Percentiles rank a stretch among this genome's conserved stretches.
Evolutionary conservation across 441 rosid species (phyloP).

Genomic region (Theobroma grandiflorum): DNA sequence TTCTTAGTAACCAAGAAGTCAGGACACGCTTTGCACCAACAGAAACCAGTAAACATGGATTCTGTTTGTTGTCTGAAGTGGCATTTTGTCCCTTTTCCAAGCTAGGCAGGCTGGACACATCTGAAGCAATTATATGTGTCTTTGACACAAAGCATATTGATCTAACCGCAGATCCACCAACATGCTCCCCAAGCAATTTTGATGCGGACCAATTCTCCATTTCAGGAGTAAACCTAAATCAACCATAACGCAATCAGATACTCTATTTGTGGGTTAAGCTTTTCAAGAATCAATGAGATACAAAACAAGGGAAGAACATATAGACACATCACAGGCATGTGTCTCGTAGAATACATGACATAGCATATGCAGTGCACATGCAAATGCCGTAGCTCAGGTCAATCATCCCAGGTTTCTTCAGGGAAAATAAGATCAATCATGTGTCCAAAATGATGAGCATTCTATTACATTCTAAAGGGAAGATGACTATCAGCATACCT

Average conservation of each 20-base stretch:
- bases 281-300: neutral
- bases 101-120: slow-evolving; percentile 34
- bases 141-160: slow-evolving; percentile 81
- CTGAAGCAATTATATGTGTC: slow-evolving; percentile 54
- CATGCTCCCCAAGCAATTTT: slow-evolving; percentile 94
- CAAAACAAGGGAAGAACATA: neutral
- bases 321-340: neutral
- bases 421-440: neutral
- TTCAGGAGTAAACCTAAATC: slow-evolving; percentile 63
- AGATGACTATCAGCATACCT: slow-evolving; percentile 51
- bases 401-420: slow-evolving; percentile 3
- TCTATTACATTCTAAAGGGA: slow-evolving; percentile 23
- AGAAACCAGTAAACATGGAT: slow-evolving; percentile 76
- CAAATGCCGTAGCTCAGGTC: slow-evolving; percentile 6
- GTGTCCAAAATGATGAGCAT: slow-evolving; percentile 8
- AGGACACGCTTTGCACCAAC: slow-evolving; percentile 96
- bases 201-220: slow-evolving; percentile 75
- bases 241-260: slow-evolving; percentile 17
- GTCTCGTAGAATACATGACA: slow-evolving; percentile 9
- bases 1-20: slow-evolving; percentile 85
- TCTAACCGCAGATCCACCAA: slow-evolving; percentile 98
- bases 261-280: neutral
- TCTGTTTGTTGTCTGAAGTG: slow-evolving; percentile 42
- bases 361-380: neutral
- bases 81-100: slow-evolving; percentile 32